phyloP scores from a whole-genome alignment of 2,329 filamentous ascomycete species.

The Cytospora piceae region DNA sequence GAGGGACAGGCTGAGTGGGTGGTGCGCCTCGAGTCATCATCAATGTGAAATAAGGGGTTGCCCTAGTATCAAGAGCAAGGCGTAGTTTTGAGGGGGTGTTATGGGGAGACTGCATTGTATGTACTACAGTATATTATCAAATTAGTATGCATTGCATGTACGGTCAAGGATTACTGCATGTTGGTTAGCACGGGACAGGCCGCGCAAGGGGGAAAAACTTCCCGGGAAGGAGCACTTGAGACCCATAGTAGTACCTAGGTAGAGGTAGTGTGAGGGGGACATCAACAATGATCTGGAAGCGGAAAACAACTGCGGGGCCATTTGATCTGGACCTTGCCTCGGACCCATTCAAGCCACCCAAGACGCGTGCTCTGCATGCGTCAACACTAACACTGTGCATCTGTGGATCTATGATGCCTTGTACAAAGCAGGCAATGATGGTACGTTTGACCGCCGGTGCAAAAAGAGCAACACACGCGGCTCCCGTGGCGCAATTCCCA shows the following conservation, averaged over 20 bases:
- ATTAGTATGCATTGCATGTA: neutral
- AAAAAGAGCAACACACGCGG: slow-evolving; percentile 20
- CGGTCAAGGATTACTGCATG: slow-evolving; percentile 2
- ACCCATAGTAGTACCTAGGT: neutral
- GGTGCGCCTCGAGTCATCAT: neutral
- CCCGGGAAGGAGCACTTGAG: slow-evolving; percentile 7
- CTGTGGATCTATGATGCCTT: neutral
- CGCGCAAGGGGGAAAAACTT: slow-evolving; percentile 13
- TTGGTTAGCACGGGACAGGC: slow-evolving; percentile 16
- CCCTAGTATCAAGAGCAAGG: neutral
- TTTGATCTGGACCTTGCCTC: neutral
- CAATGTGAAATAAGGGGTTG: neutral
- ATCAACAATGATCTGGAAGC: neutral
- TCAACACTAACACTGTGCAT: neutral
- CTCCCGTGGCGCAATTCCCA: slow-evolving; percentile 18
- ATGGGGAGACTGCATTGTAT: neutral
- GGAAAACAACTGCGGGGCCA: slow-evolving; percentile 9
- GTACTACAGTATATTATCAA: neutral
- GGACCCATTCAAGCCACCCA: neutral
- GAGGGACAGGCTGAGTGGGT: neutral
- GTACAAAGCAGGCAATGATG: neutral
- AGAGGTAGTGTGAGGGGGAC: too few species aligned
- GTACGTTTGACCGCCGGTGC: slow-evolving; percentile 2
- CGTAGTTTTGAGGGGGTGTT: neutral
- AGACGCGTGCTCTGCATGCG: neutral